Evolutionary conservation across 2,329 filamentous ascomycete species (phyloP).

Genomic region (Macrophomina pseudophaseolina): DNA sequence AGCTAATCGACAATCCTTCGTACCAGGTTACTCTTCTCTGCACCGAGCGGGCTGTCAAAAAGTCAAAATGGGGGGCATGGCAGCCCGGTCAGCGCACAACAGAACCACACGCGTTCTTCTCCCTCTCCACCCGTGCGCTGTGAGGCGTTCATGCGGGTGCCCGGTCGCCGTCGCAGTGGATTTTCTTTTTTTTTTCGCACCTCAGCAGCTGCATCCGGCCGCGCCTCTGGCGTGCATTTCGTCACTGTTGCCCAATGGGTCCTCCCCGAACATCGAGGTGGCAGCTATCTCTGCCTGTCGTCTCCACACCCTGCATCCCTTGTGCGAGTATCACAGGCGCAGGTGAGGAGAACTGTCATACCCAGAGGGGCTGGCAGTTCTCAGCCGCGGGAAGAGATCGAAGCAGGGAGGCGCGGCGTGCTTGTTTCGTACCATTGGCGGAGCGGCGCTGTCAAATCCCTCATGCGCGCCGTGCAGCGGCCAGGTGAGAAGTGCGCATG

Average conservation of each 20-base stretch:
- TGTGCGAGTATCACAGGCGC: slow-evolving; percentile 16
- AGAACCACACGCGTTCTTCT: not conserved
- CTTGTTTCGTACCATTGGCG: not conserved
- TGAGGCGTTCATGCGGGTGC: not conserved
- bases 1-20: not conserved
- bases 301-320: not conserved
- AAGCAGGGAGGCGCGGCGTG: no score
- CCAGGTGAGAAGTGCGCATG: no score
- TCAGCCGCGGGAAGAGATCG: not conserved
- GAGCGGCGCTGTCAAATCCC: not conserved
- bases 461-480: no score
- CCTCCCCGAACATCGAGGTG: not conserved
- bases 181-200: no score
- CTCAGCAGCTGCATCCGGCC: not conserved
- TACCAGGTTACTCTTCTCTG: not conserved
- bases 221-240: not conserved
- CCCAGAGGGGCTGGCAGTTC: not conserved
- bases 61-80: not conserved
- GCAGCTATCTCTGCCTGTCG: not conserved
- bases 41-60: slow-evolving; percentile 7
- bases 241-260: not conserved
- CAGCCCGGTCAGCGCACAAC: not conserved
- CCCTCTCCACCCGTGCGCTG: not conserved
- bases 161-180: not conserved
- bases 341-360: slow-evolving; percentile 2